phyloP scores from a whole-genome alignment of 2,329 filamentous ascomycete species.

The Cephalotrichum gorgonifer region DNA sequence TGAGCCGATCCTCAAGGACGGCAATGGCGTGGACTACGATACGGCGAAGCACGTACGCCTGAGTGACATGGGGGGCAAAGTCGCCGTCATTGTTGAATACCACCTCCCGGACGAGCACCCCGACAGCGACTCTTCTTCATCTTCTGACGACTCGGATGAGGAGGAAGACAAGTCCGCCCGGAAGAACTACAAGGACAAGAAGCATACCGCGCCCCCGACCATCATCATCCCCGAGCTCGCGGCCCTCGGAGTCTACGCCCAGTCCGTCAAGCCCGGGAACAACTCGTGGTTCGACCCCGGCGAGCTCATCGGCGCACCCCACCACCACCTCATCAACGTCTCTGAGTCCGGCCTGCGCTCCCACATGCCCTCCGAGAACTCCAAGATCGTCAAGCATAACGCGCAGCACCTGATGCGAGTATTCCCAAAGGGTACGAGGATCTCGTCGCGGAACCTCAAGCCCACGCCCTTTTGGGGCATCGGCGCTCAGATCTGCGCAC shows the following conservation, averaged over 20 bases:
- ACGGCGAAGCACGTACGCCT: constrained; percentile 44
- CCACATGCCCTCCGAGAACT: constrained; percentile 34
- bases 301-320: constrained; percentile 42
- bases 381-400: constrained; percentile 49
- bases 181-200: constrained; percentile 37
- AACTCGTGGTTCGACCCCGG: constrained; percentile 52
- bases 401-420: constrained; percentile 59
- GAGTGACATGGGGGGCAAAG: constrained; percentile 48
- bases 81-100: constrained; percentile 59
- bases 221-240: constrained; percentile 55
- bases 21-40: constrained; percentile 18
- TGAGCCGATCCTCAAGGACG: constrained; percentile 44
- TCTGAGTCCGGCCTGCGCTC: constrained; percentile 49
- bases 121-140: constrained; percentile 13
- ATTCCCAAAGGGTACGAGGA: constrained; percentile 58
- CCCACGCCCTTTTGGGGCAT: constrained; percentile 56
- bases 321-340: constrained; percentile 59
- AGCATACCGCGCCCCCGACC: constrained; percentile 37
- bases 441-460: constrained; percentile 53
- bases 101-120: constrained; percentile 44
- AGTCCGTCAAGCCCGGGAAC: constrained; percentile 57
- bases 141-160: constrained; percentile 25
- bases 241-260: constrained; percentile 56
- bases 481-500: constrained; percentile 58
- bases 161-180: constrained; percentile 34